phyloP scores from a whole-genome alignment of 23 red algal species.

The Gracilariopsis chorda region DNA sequence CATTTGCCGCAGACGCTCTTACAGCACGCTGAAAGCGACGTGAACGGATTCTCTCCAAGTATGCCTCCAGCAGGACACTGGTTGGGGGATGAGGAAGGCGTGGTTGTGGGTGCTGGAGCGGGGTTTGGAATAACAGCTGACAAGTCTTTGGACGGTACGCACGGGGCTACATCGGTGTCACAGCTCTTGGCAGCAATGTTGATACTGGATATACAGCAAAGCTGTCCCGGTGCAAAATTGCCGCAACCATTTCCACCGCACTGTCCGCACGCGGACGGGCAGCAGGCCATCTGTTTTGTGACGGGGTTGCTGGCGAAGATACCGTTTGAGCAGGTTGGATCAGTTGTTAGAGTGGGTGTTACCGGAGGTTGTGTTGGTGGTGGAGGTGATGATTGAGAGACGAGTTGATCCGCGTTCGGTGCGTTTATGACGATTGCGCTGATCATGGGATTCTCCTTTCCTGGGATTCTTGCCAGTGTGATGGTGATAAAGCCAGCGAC shows the following conservation, averaged over 20 bases:
- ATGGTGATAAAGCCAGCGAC: conserved; percentile 26
- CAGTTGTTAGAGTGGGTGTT: not conserved
- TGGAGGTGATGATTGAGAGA: not conserved
- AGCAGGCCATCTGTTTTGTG: conserved; percentile 43
- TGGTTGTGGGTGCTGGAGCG: not conserved
- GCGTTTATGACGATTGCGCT: conserved; percentile 29
- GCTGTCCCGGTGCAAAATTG: conserved; percentile 1
- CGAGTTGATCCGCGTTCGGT: not conserved
- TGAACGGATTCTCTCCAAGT: not conserved
- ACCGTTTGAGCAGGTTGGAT: conserved; percentile 45
- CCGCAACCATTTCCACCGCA: conserved; percentile 33
- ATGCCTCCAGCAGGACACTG: conserved; percentile 5
- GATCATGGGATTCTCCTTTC: conserved; percentile 59
- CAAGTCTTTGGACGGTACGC: conserved; percentile 36
- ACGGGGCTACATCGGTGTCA: conserved; percentile 36
- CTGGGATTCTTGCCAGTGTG: conserved; percentile 19
- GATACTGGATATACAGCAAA: conserved; percentile 53
- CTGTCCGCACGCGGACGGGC: conserved; percentile 24
- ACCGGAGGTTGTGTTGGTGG: not conserved
- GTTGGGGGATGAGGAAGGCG: not conserved
- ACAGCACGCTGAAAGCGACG: not conserved
- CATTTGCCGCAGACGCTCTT: conserved; percentile 17
- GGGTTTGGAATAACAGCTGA: not conserved
- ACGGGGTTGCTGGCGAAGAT: conserved; percentile 25
- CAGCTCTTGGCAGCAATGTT: not conserved